Base-by-base conservation (phyloP, 768 basidiomycete genomes). In the Pleurotus salmoneostramineus region DNA sequence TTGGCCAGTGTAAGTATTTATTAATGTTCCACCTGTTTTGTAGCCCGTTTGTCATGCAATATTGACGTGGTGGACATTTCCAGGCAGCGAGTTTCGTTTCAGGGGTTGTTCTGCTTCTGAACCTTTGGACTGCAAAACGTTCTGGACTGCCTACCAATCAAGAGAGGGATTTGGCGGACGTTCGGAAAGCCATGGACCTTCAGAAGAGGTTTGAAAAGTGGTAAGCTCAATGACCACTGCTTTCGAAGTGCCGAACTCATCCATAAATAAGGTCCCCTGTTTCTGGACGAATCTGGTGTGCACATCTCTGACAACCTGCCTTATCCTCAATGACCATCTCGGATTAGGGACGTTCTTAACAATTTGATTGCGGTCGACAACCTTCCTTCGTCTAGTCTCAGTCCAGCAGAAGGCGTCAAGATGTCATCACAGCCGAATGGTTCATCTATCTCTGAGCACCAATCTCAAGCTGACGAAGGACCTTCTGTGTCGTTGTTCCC, bases 81-180 rank as follows among this genome's bases (percentile, higher is more conserved):
- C 60, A 75, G 74, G 66, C 65, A 17, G 66, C 68, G 1, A 67
- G 68, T 0, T 79, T 77, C 58, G 71, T 71, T 1, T 66, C 77
- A 34, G 76, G 73, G 15, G 73, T 88, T 31, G 78, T 89, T 2
- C 73, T 89, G 4, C 72, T 90, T 43, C 72, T 90, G 61, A 84
- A 83, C 58, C 82, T 88, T 6, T 89, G 83, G 88, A 84, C 77
- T 59, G 81, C 77, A 21, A 81, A 76, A 63, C 73, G 76, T 59
- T 74, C 74, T 35, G 79, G 82, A 10, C 63, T 74, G 34, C 69
- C 71, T 2, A 74, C 75, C 2, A 78, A 85, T 63, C 73, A 77
- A n/a, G 68, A 69, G 48, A 71, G 78, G 51, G 83, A 87, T 48
- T 75, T 87, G 69, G 73, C 76, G 42, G 85, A 87, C 60, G 83